A percentile compares a stretch with the other conserved stretches of the same genome.
Conservation (phyloP, 331 rosid species). For the Ulmus americana region DNA sequence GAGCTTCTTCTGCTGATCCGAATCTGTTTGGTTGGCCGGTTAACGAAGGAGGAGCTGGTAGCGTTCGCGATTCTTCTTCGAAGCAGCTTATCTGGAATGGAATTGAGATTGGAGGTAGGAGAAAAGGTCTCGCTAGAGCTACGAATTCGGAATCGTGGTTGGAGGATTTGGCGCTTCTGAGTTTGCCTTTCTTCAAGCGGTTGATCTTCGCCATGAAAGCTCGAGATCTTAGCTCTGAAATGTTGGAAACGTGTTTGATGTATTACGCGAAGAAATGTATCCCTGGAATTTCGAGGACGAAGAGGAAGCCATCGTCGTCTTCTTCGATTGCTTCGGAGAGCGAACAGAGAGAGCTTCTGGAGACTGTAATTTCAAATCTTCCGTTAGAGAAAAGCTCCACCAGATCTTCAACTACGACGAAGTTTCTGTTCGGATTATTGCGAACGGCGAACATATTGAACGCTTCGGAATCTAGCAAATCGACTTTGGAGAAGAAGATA, state of each 20-base stretch:
- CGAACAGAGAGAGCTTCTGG: constrained; percentile 74
- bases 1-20: constrained; percentile 68
- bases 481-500: constrained; percentile 74
- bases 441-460: constrained; percentile 69
- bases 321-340: constrained; percentile 42
- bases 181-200: constrained; percentile 60
- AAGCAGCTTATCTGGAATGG: constrained; percentile 66
- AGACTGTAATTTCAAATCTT: constrained; percentile 60
- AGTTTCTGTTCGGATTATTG: constrained; percentile 63
- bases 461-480: constrained; percentile 58
- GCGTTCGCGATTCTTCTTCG: constrained; percentile 35
- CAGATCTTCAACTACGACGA: constrained; percentile 49
- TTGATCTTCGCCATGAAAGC: constrained; percentile 56
- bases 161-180: constrained; percentile 61
- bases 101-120: constrained; percentile 48
- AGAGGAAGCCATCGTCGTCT: constrained; percentile 43
- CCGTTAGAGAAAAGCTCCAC: constrained; percentile 47
- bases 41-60: constrained; percentile 24
- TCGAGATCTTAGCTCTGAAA: constrained; percentile 45
- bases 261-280: constrained; percentile 74
- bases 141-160: constrained; percentile 55
- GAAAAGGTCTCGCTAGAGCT: constrained; percentile 34
- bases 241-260: constrained; percentile 70
- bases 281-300: constrained; percentile 73
- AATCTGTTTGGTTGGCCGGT: constrained; percentile 85